Percentiles rank a stretch among this genome's conserved stretches.
phyloP scores from a whole-genome alignment of 1,284 basidiomycete species.

The Cerioporus squamosus region DNA sequence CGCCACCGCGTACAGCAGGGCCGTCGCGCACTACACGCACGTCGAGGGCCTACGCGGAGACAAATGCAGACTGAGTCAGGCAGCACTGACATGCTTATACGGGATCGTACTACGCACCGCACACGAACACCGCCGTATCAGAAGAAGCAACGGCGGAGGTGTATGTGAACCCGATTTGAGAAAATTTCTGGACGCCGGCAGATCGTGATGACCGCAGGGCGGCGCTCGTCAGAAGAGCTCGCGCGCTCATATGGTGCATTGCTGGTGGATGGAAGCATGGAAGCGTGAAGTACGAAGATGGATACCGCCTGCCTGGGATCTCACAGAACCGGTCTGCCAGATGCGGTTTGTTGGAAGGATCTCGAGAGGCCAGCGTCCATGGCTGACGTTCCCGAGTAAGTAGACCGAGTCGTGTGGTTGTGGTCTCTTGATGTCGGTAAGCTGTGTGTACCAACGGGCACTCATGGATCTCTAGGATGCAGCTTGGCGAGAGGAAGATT shows the following conservation, averaged over 20 bases:
- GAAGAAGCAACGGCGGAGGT: not conserved
- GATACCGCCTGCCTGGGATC: slow-evolving; percentile 1
- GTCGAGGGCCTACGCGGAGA: not conserved
- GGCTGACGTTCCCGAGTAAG: not conserved
- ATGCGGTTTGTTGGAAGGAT: not conserved
- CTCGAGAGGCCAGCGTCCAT: not conserved
- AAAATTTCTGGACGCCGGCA: slow-evolving; percentile 1
- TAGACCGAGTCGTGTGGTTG: too few relatives aligned
- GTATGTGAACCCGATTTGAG: not conserved
- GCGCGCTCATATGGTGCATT: not conserved
- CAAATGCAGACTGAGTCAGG: not conserved
- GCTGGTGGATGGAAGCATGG: not conserved
- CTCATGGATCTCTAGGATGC: too few relatives aligned
- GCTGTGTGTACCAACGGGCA: not conserved
- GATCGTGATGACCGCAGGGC: slow-evolving; percentile 5
- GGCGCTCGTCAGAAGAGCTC: not conserved
- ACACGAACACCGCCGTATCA: slow-evolving; percentile 2
- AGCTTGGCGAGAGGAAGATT: too few relatives aligned
- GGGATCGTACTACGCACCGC: not conserved
- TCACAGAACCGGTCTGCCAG: slow-evolving; percentile 11
- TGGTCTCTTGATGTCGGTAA: not conserved
- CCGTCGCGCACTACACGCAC: not conserved
- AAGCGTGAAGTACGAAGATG: slow-evolving; percentile 2
- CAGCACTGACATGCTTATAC: not conserved
- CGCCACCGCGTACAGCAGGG: not conserved